Conservation (phyloP, 495 filamentous ascomycete genomes). For the Penicillium daleae region DNA sequence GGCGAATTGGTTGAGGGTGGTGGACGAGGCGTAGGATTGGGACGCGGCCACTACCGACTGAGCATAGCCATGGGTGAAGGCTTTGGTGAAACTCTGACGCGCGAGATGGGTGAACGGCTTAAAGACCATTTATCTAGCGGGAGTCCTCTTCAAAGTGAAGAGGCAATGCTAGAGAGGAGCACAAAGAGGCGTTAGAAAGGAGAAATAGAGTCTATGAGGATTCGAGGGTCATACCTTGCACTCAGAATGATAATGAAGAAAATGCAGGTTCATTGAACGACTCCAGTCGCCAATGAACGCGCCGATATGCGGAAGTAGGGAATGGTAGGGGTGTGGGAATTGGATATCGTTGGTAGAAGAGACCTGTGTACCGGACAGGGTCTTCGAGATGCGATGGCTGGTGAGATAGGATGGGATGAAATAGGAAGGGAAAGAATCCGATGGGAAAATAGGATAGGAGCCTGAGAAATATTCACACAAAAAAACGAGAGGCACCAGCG, state of each 20-base stretch:
- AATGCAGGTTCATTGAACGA: conserved; percentile 73
- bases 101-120: conserved; percentile 86
- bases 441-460: conserved; percentile 12
- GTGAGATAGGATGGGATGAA: not conserved
- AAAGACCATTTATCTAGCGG: conserved; percentile 77
- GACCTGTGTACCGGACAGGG: conserved; percentile 12
- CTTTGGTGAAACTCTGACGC: conserved; percentile 94
- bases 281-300: conserved; percentile 61
- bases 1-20: conserved; percentile 57
- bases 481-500: conserved; percentile 14
- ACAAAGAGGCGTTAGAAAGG: not conserved
- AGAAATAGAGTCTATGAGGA: not conserved
- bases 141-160: conserved; percentile 56
- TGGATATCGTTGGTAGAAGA: not conserved
- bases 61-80: conserved; percentile 95
- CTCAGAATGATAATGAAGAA: conserved; percentile 43
- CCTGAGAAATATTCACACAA: not conserved
- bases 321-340: conserved; percentile 6
- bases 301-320: conserved; percentile 33
- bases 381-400: not conserved
- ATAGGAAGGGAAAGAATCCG: conserved; percentile 8
- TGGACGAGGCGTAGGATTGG: conserved; percentile 81
- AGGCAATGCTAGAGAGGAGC: conserved; percentile 42
- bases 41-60: conserved; percentile 96
- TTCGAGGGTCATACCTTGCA: conserved; percentile 48